Conservation (phyloP, 495 filamentous ascomycete genomes). For the Neurospora africana region DNA sequence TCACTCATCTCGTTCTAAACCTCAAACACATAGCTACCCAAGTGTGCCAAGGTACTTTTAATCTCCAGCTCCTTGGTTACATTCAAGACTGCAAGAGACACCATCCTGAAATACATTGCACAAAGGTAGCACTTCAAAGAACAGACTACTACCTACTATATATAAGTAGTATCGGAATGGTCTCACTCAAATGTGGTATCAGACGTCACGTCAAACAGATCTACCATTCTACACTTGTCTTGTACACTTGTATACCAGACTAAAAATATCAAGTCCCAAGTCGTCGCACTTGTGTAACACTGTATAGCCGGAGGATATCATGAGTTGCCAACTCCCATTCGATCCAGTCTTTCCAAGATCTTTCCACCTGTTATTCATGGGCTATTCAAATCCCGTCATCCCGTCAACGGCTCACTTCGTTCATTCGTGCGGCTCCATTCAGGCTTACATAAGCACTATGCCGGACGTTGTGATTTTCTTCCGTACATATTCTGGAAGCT, state of each 20-base stretch:
- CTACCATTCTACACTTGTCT: background rate
- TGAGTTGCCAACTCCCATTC: background rate
- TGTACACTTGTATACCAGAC: background rate
- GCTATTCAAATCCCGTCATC: background rate
- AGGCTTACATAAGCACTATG: background rate
- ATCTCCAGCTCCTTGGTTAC: too few species aligned
- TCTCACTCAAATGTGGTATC: too few species aligned
- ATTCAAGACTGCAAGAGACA: too few species aligned
- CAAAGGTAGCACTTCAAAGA: too few species aligned
- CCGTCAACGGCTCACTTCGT: too few species aligned
- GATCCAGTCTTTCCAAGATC: background rate
- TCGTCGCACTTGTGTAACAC: background rate
- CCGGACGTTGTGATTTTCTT: background rate
- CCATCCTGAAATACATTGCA: too few species aligned
- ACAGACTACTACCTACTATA: too few species aligned
- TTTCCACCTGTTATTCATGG: background rate
- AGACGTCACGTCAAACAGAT: background rate
- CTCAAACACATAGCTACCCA: too few species aligned
- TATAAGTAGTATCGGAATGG: too few species aligned
- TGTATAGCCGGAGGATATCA: background rate
- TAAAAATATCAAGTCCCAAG: background rate
- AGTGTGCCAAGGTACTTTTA: too few species aligned
- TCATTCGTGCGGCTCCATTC: too few species aligned
- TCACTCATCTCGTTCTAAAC: too few species aligned
- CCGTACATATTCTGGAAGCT: background rate